Evolutionary conservation across 208 protist species (phyloP), one percentile per base, ranked within the genome.

Genomic region (Crithidia acanthocephali): DNA sequence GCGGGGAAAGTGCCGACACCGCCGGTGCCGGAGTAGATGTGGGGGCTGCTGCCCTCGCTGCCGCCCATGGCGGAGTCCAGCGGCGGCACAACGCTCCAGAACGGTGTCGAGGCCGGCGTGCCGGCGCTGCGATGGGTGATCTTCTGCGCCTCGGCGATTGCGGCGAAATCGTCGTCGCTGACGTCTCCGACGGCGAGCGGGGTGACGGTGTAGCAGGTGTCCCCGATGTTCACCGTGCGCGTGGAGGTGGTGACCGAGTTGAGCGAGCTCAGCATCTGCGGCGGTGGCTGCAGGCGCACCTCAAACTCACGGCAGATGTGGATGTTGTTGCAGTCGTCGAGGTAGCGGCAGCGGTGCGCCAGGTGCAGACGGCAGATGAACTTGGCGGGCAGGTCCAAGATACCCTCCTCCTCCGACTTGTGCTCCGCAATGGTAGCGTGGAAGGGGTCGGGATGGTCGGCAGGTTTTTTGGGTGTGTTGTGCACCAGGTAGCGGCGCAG

Each of bases 241-340:
- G 85, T 92, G 18, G 77, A 80, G 8, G 80, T 74, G 6, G 71
- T 83, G 45, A 95, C 73, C 4, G 60, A 51, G 52, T 72, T 66
- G 45, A 95, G 84, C 4, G 76, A 51, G 28, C 73, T 72, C 16
- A 92, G 66, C 53, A 92, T 73, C 40, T 94, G 80, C 25, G 87
- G 85, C 25, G 91, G 88, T 6, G 86, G 91, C 59, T 90, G 91
- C 55, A 95, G 79, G 40, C 76, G 85, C 16, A 86, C 52, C 53
- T 96, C 88, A 61, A 85, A 93, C 72, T 94, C 88, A 62, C 88
- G 92, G 79, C 92, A 97, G 57, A 97, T 83, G 76, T 97, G 92
- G 57, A 97, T 92, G 72, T 97, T 97, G 70, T 97, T 97, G 81
- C 92, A 97, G 72, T 97, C 90, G 55, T 95, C 88, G 11, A 94